Base-by-base conservation (phyloP, 176 grass and related monocot genomes). In the Guadua angustifolia region DNA sequence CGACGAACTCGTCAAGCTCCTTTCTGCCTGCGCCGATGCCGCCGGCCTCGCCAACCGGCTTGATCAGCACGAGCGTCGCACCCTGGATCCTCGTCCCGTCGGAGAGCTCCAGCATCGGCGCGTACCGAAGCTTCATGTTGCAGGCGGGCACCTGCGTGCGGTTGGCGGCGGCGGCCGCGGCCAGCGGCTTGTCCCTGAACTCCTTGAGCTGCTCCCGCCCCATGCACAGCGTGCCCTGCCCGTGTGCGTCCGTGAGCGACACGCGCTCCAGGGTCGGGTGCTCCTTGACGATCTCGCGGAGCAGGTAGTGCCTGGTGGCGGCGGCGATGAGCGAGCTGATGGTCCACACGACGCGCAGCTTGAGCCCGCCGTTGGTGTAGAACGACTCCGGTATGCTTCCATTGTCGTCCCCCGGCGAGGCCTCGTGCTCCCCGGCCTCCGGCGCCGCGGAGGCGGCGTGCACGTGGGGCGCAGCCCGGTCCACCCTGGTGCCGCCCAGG, bases 101-200 rank as follows among this genome's bases (percentile, higher is more conserved):
- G 0, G 89, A 89, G 79, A 94, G 87, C 78, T 94, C 89, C 10
- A 94, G 88, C 38, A 85, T 16, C 11, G 89, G 92, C 52, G 92
- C 89, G 90, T 94, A 94, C 3, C 89, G 87, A 73, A 94, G 87
- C 74, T 94, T 94, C 92, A 94, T 94, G 78, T 94, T 94, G 69
- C 89, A 92, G 69, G 92, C 92, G 3, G 92, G 89, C 49, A 94
- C 92, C 87, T 92, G 89, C 17, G 89, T 90, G 82, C 92, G 90
- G 71, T 92, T 92, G 50, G 89, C 85, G 0, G 87, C 80, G 0
- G 87, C 73, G 1, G 92, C 90, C 0, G 86, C 86, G 35, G 89
- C 78, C 67, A 94, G 79, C 47, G 89, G 92, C 82, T 83, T 94
- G 47, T 90, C 92, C 38, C 82, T 85, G 78, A 94, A 92, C 82